Evolutionary conservation across 352 stramenopile genomes (phyloP), one percentile per base, ranked within the genome.

Genomic region (Phytophthora foliorum): DNA sequence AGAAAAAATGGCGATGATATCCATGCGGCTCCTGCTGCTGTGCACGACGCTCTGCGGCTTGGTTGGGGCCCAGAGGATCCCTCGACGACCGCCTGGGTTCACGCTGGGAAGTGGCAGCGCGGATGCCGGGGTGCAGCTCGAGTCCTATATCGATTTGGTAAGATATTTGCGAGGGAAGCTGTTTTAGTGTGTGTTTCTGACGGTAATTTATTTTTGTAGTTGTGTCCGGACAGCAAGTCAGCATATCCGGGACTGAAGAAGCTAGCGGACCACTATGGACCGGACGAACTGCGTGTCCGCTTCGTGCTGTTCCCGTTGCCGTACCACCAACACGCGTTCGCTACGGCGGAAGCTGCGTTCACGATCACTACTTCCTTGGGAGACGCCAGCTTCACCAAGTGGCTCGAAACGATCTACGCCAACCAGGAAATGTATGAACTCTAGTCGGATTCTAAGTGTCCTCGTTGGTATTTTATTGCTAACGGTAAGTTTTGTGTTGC

Each of bases 141-240:
- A 95, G 74, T 88, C 84, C 22, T 95, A 91, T 61, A 76, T 95
- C n/a, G 86, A 95, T 55, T 62, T 94, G 80, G 85, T 90, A 72
- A 52, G 42, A 61, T 45, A 57, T 56, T 49, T 29, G 6, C 7
- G 21, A 16, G 9, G n/a, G 16, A 21, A 51, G 45, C 3, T 55
- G 22, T 36, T 64, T 55, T 62, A 1, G 17, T 29, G 7, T 17
- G n/a, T n/a, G n/a, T 14, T 49, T 49, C 39, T 64, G 24, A 67
- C 36, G 21, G 63, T 57, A 60, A 25, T 61, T 39, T 64, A 13
- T 39, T 31, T 27, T 7, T 8, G 2, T 46, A 93, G 86, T 78
- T 95, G 22, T 95, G 87, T 46, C 87, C 87, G 5, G 81, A 91
- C 59, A 93, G 85, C 55, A 89, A 87, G 46, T 75, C 78, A 6